Percentiles rank a stretch among this genome's conserved stretches.
Evolutionary conservation across 345 rosid genomes (phyloP).

Genomic region (Anacardium occidentale): DNA sequence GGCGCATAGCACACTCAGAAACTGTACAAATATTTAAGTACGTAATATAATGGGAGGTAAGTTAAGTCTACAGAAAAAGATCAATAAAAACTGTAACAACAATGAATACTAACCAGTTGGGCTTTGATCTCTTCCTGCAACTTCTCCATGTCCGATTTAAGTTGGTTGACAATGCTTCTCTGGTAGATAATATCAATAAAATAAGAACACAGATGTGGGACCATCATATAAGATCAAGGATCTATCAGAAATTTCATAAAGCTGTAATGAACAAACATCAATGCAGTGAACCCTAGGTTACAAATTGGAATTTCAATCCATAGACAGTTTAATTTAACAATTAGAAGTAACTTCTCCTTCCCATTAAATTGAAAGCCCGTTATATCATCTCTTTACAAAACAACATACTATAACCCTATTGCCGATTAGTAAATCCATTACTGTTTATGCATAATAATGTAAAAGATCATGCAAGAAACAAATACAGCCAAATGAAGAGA

Average conservation of each 20-base stretch:
- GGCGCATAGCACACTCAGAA: not conserved
- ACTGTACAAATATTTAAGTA: not conserved
- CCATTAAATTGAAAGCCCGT: too few relatives aligned
- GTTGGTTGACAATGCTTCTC: conserved; percentile 91
- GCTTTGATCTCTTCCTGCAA: conserved; percentile 78
- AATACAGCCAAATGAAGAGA: too few relatives aligned
- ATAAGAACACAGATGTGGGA: not conserved
- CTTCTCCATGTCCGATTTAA: conserved; percentile 82
- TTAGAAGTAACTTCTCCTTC: too few relatives aligned
- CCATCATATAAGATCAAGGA: conserved; percentile 1
- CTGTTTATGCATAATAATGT: too few relatives aligned
- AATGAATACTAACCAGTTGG: conserved; percentile 59
- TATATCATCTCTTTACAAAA: too few relatives aligned
- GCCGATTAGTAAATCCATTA: too few relatives aligned
- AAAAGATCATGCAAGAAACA: too few relatives aligned
- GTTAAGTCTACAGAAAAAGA: conserved; percentile 11
- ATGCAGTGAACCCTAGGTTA: too few relatives aligned
- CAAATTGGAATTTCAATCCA: too few relatives aligned
- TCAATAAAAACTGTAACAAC: conserved; percentile 12
- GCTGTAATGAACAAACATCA: conserved; percentile 8
- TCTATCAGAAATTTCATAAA: not conserved
- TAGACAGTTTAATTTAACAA: too few relatives aligned
- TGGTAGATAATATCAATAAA: conserved; percentile 24
- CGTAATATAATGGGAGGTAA: conserved; percentile 11
- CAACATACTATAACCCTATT: too few relatives aligned